A percentile compares a stretch with the other conserved stretches of the same genome.
Conservation (phyloP, 345 rosid species). For the Fremontodendron californicum region DNA sequence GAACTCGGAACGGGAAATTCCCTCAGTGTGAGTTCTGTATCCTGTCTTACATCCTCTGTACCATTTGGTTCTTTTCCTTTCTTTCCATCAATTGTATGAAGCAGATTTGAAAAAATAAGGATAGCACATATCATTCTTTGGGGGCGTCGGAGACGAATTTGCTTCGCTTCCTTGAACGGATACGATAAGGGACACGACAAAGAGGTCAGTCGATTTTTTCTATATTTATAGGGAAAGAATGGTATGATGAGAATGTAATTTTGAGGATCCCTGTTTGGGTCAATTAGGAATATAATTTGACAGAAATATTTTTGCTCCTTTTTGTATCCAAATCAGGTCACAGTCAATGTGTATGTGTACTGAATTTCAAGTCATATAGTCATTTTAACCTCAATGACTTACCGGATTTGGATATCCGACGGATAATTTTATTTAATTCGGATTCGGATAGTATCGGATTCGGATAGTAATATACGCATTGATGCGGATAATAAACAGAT, state of each 20-base stretch:
- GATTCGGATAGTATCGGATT: too few relatives aligned
- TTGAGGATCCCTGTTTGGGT: constrained; percentile 16
- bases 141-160: neutral
- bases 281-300: constrained; percentile 18
- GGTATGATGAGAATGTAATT: constrained; percentile 12
- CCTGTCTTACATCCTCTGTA: constrained; percentile 16
- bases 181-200: constrained; percentile 9
- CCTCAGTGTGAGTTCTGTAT: constrained; percentile 26
- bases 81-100: constrained; percentile 11
- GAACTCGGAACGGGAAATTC: constrained; percentile 11
- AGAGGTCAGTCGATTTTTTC: neutral
- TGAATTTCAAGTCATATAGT: constrained; percentile 25
- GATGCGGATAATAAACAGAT: too few relatives aligned
- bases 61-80: constrained; percentile 20
- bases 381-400: too few relatives aligned
- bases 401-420: too few relatives aligned
- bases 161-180: constrained; percentile 17
- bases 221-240: constrained; percentile 11
- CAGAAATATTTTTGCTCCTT: neutral
- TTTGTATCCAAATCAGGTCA: constrained; percentile 18
- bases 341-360: constrained; percentile 23
- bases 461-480: too few relatives aligned
- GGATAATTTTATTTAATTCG: too few relatives aligned
- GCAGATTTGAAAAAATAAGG: constrained; percentile 20
- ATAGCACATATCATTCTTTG: constrained; percentile 26